Conservation (phyloP, 2,329 filamentous ascomycete species). For the Colletotrichum lindemuthianum region DNA sequence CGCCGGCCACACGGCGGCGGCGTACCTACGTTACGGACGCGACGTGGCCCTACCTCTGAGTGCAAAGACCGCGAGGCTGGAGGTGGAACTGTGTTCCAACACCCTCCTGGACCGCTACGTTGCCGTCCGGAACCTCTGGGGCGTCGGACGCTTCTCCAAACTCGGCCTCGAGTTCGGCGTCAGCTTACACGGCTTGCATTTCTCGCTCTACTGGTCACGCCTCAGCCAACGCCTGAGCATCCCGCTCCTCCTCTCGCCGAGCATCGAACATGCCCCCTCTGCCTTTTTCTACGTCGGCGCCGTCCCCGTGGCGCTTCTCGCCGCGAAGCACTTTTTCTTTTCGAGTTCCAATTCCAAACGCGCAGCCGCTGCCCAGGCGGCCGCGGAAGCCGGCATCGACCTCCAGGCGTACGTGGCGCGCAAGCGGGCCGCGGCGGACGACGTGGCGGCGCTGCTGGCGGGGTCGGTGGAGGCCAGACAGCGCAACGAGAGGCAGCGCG, state of each 20-base stretch:
- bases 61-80: constrained; percentile 46
- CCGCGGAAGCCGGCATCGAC: constrained; percentile 7
- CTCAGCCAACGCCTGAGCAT: constrained; percentile 56
- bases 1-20: constrained; percentile 44
- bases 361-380: neutral
- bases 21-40: constrained; percentile 50
- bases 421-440: constrained; percentile 56
- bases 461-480: constrained; percentile 52
- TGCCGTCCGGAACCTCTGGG: constrained; percentile 55
- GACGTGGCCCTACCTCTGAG: constrained; percentile 44
- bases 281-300: constrained; percentile 52
- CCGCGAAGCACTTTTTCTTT: constrained; percentile 47
- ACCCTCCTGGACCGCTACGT: constrained; percentile 50
- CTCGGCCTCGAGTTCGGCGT: constrained; percentile 57
- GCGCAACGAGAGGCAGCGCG: constrained; percentile 46
- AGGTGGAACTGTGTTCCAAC: constrained; percentile 54
- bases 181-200: constrained; percentile 51
- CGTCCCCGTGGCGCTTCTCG: constrained; percentile 52
- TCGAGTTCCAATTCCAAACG: constrained; percentile 20
- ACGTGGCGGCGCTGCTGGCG: constrained; percentile 54
- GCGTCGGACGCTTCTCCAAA: constrained; percentile 52
- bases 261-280: constrained; percentile 40
- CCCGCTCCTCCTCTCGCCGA: constrained; percentile 52
- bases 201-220: constrained; percentile 59
- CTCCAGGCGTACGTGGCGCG: constrained; percentile 43